Evolutionary conservation across 306 rosid genomes (phyloP).

Genomic region (Datisca glomerata): DNA sequence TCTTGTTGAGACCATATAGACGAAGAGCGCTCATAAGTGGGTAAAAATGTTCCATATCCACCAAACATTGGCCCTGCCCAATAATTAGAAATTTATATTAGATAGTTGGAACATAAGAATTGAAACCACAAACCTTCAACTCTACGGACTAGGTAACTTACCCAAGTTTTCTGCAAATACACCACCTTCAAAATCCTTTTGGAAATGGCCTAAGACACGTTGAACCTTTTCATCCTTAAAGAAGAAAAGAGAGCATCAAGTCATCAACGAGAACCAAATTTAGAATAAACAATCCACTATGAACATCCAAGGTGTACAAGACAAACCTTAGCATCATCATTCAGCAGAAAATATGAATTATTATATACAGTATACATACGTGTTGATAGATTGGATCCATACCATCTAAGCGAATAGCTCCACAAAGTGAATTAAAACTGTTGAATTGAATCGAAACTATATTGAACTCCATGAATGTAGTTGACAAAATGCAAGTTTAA

Average conservation of each 20-base stretch:
- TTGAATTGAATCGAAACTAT: no score
- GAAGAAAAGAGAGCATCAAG: slow-evolving; percentile 1
- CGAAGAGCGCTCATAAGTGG: slow-evolving; percentile 33
- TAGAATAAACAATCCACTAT: background rate
- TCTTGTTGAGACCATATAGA: slow-evolving; percentile 23
- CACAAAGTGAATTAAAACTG: no score
- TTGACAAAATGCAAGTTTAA: no score
- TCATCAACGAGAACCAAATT: background rate
- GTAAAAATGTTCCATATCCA: slow-evolving; percentile 76
- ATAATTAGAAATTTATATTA: no score
- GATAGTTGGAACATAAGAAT: no score
- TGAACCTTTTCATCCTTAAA: slow-evolving; percentile 43
- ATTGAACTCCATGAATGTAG: no score
- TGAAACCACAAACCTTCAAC: no score
- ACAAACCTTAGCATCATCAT: background rate
- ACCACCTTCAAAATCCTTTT: slow-evolving; percentile 64
- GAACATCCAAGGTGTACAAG: no score
- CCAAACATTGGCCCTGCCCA: slow-evolving; percentile 59
- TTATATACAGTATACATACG: background rate
- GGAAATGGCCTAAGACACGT: slow-evolving; percentile 60
- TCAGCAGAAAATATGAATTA: background rate
- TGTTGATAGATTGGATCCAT: no score
- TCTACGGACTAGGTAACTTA: slow-evolving; percentile 26
- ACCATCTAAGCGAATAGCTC: no score
- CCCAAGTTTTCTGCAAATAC: slow-evolving; percentile 57